Base-by-base conservation (phyloP, 1,284 basidiomycete genomes). In the Rhodofomes roseus region DNA sequence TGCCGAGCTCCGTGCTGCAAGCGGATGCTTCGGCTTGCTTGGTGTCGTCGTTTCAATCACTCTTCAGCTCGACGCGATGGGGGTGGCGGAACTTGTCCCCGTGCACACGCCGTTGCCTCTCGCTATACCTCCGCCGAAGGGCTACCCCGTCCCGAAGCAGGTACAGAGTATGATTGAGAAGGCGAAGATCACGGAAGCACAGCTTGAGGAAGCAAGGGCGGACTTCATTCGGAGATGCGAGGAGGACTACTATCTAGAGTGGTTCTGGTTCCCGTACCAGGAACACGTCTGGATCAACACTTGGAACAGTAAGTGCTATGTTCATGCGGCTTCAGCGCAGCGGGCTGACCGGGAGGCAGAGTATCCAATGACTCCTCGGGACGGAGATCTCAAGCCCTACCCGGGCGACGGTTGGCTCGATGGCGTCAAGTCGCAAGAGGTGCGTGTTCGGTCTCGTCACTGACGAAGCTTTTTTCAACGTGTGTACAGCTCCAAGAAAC, bases 201-300 rank as follows among this genome's bases (percentile, higher is more conserved):
- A 55, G 40, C 20, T 63, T 4, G 60, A 59, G 58, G 36, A 55
- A n/a, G 62, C 62, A n/a, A 55, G 57, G 20, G 29, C n/a, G 41
- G 54, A 63, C 4, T 63, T 62, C 46, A 50, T 56, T 4, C 34
- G 37, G 22, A 55, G 62, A 14, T 59, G 57, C 40, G 55, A 59
- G 46, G 55, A 57, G 18, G 60, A 63, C 41, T 63, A 60, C 18
- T 63, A 63, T 37, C 48, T 61, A 9, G 62, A 63, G 34, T 63
- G 62, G 62, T 63, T 63, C 54, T 62, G 62, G 62, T 63, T 63
- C 56, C 60, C 62, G 40, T 61, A 62, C 40, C 58, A 61, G 54
- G 53, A 60, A 25, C 54, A 53, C n/a, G 53, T 27, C 18, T 63
- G 62, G 62, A 60, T 63, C 41, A 63, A 63, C 40, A 63, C 60